Evolutionary conservation across 169 alveolate species (phyloP).

Genomic region (Eimeria brunetti): DNA sequence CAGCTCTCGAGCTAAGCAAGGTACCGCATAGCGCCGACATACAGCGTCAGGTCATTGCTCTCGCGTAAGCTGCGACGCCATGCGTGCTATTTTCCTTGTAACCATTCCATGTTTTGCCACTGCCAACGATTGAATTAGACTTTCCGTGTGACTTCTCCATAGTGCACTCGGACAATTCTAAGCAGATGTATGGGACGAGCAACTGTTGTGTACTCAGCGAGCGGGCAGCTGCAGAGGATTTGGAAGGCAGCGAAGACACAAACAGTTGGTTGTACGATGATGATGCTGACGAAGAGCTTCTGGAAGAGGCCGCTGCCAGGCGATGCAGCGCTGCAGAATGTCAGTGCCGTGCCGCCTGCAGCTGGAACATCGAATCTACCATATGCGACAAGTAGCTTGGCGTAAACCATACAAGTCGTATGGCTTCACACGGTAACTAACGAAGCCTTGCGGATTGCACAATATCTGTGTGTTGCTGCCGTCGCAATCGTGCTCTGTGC

Average conservation of each 20-base stretch:
- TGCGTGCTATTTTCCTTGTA: not conserved
- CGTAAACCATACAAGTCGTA: not conserved
- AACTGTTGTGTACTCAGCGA: slow-evolving; percentile 24
- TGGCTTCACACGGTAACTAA: not conserved
- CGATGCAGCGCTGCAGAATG: slow-evolving; percentile 43
- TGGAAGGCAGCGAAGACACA: slow-evolving; percentile 44
- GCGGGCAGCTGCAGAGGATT: slow-evolving; percentile 52
- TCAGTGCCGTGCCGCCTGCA: not conserved
- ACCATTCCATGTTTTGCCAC: not conserved
- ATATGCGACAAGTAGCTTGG: not conserved
- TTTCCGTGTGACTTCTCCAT: not conserved
- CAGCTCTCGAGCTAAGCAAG: not conserved
- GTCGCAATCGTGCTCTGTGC: not conserved
- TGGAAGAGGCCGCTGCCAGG: slow-evolving; percentile 17
- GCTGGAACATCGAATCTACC: not conserved
- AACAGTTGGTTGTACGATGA: slow-evolving; percentile 48
- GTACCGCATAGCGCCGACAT: slow-evolving; percentile 20
- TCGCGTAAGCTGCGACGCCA: slow-evolving; percentile 35
- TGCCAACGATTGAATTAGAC: not conserved
- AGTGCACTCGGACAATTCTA: not conserved
- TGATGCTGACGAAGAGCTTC: slow-evolving; percentile 66
- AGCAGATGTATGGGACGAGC: not conserved
- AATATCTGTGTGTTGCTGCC: not conserved
- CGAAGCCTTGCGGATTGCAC: not conserved
- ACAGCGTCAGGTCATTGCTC: slow-evolving; percentile 55